phyloP scores from a whole-genome alignment of 2,329 filamentous ascomycete genomes.

The Penicillium hesseltinei region DNA sequence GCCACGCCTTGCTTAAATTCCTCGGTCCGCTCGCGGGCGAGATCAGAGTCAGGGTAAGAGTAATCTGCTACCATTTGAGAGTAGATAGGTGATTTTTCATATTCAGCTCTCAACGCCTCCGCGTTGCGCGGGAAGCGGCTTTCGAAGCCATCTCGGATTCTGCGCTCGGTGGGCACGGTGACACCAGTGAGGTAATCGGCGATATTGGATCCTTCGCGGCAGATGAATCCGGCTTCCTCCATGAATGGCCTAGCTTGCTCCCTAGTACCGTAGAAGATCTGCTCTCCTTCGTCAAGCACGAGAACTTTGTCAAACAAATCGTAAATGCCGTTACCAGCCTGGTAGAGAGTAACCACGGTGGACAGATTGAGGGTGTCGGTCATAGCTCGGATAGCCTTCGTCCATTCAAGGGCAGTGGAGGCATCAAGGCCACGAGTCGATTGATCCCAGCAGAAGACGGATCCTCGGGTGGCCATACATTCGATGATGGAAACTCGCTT shows the following conservation, averaged over 20 bases:
- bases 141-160: conserved; percentile 45
- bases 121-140: conserved; percentile 46
- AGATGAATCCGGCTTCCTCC: conserved; percentile 63
- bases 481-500: conserved; percentile 70
- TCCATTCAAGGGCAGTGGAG: conserved; percentile 61
- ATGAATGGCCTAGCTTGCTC: conserved; percentile 62
- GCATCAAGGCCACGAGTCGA: conserved; percentile 65
- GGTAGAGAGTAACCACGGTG: conserved; percentile 65
- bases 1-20: conserved; percentile 55
- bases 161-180: conserved; percentile 55
- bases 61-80: conserved; percentile 56
- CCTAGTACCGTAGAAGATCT: conserved; percentile 64
- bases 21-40: conserved; percentile 51
- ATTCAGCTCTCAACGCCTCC: conserved; percentile 47
- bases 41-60: conserved; percentile 53
- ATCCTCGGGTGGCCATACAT: conserved; percentile 56
- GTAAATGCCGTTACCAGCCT: conserved; percentile 69
- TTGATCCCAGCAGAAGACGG: conserved; percentile 67
- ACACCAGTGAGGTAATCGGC: conserved; percentile 66
- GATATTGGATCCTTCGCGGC: conserved; percentile 60
- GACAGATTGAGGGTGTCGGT: conserved; percentile 61
- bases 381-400: conserved; percentile 61
- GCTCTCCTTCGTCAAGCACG: conserved; percentile 63
- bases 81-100: conserved; percentile 54
- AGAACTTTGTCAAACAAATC: conserved; percentile 69